Evolutionary conservation across 805 yeast species (phyloP), one percentile per base, ranked within the genome.

Genomic region (Candida xiaguanensis): DNA sequence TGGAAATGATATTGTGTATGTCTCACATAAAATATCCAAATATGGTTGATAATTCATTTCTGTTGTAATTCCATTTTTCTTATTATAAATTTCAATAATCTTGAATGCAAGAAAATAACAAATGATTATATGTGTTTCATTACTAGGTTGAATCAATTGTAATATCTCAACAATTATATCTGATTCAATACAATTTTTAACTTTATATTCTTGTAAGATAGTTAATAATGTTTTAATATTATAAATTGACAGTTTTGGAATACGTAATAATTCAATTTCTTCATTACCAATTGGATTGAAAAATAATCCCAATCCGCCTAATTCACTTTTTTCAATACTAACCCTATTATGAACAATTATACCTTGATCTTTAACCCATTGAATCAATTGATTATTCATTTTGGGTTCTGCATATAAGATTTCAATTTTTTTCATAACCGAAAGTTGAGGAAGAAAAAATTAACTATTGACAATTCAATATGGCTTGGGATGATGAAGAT

Each of bases 401-500:
- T n/a, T n/a, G n/a, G 6, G 18, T 24, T 24, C 36, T 34, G 36
- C 30, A 34, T 34, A 34, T 34, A 38, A 32, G 15, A n/a, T n/a
- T n/a, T n/a, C n/a, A n/a, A n/a, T n/a, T n/a, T n/a, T n/a, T n/a
- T n/a, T n/a, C n/a, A n/a, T n/a, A n/a, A 19, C 6, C 5, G 27
- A 13, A 15, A 20, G 15, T 9, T 22, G 18, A 23, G 17, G 23
- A 28, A 34, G 25, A 16, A 24, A 36, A 36, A 36, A 31, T 9
- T 28, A 36, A 28, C 3, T 8, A 16, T 28, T 18, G 5, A 34
- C 8, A 34, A 16, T 23, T 18, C 28, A 50, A 14, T 11, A 78
- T 67, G 65, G 70, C 77, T 41, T 72, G 80, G 77, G 96, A 88
- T 76, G 95, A 88, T 78, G 96, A 89, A 69, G 95, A 85, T 56